Percentiles rank a stretch among this genome's conserved stretches.
phyloP scores from a whole-genome alignment of 345 rosid species.

The Eucalyptus leucophloia region DNA sequence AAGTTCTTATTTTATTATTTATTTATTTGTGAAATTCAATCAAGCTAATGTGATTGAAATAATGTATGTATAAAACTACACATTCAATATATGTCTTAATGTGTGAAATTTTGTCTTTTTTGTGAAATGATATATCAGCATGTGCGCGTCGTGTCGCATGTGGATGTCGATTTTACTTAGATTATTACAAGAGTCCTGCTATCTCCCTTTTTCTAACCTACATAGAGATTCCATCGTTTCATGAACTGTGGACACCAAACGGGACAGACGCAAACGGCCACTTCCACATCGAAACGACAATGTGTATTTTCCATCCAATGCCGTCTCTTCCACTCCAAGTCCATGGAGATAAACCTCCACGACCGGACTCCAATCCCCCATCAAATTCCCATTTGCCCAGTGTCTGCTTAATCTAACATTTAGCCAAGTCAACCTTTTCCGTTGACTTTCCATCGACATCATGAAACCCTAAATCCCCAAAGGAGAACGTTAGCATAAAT shows the following conservation, averaged over 20 bases:
- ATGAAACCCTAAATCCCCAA: not conserved
- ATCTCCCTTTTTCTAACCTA: not conserved
- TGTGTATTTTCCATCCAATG: not conserved
- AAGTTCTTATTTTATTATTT: too few relatives aligned
- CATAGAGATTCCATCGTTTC: not conserved
- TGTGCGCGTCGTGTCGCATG: rapidly evolving
- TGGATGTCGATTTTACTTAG: rapidly evolving
- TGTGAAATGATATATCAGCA: rapidly evolving
- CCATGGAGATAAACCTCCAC: not conserved
- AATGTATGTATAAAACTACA: too few relatives aligned
- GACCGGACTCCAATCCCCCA: not conserved
- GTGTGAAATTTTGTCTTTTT: rapidly evolving
- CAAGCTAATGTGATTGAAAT: too few relatives aligned
- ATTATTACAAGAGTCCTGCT: rapidly evolving
- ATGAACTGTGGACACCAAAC: too few relatives aligned
- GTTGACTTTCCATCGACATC: not conserved
- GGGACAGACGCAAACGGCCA: not conserved
- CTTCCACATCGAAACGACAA: not conserved
- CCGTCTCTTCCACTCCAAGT: not conserved
- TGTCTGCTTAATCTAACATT: not conserved
- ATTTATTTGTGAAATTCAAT: too few relatives aligned
- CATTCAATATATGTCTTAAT: rapidly evolving
- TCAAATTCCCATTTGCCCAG: not conserved
- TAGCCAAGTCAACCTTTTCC: not conserved
- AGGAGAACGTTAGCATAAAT: not conserved